Conservation (phyloP, 225 moss, liverwort and hornwort species). For the Lunularia cruciata region DNA sequence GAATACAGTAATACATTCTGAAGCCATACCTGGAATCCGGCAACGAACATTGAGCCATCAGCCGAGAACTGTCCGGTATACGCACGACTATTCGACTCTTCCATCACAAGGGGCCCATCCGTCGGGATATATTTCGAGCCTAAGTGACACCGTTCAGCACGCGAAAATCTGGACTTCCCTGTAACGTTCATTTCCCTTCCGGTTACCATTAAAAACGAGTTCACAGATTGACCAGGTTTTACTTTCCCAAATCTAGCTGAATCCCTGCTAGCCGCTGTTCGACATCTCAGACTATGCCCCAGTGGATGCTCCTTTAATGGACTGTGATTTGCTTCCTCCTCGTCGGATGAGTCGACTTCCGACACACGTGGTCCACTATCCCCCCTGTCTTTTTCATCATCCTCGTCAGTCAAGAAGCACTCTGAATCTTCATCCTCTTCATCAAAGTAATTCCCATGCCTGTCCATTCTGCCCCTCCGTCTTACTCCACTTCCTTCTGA, state of each 20-base stretch:
- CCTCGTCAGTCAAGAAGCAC: constrained; percentile 20
- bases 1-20: no score
- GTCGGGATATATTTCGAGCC: constrained; percentile 60
- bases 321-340: neutral
- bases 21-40: constrained; percentile 71
- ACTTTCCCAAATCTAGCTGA: constrained; percentile 54
- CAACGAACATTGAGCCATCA: constrained; percentile 81
- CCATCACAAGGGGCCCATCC: constrained; percentile 75
- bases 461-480: constrained; percentile 4
- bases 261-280: constrained; percentile 49
- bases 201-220: constrained; percentile 58
- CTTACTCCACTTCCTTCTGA: neutral
- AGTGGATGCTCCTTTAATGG: constrained; percentile 45
- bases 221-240: constrained; percentile 53
- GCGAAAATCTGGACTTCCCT: constrained; percentile 67
- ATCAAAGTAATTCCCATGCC: constrained; percentile 6
- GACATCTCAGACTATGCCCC: constrained; percentile 44
- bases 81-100: constrained; percentile 63
- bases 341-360: neutral
- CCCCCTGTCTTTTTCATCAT: constrained; percentile 11
- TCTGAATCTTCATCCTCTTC: constrained; percentile 17
- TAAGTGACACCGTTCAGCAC: constrained; percentile 76
- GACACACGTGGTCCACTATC: neutral
- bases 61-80: constrained; percentile 87
- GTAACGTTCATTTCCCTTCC: constrained; percentile 78